A percentile compares a stretch with the other conserved stretches of the same genome.
Conservation (phyloP, 2,329 filamentous ascomycete genomes). For the Zymoseptoria pseudotritici region DNA sequence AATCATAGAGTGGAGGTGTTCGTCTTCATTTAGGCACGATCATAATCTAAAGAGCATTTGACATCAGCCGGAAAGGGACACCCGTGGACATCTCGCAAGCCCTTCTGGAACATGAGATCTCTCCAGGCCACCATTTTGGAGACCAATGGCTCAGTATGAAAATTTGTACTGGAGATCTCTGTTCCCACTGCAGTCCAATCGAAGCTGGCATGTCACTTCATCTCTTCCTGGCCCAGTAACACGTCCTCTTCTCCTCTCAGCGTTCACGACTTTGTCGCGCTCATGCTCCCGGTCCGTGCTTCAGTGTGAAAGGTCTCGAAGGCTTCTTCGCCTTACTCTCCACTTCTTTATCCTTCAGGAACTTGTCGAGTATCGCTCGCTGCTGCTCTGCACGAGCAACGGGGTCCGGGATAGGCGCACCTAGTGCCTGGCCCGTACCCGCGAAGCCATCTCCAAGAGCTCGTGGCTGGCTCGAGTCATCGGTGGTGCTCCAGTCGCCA, state of each 20-base stretch:
- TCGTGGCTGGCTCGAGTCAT: neutral
- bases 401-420: too few relatives aligned
- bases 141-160: neutral
- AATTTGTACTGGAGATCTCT: neutral
- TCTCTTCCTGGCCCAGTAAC: too few relatives aligned
- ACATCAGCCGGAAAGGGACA: neutral
- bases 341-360: too few relatives aligned
- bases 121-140: too few relatives aligned
- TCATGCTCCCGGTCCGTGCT: neutral
- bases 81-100: neutral
- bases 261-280: too few relatives aligned
- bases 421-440: too few relatives aligned
- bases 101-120: neutral
- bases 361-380: too few relatives aligned
- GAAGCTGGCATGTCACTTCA: too few relatives aligned
- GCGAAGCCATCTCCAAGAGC: too few relatives aligned
- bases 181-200: neutral
- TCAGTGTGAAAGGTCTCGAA: too few relatives aligned
- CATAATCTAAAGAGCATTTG: neutral
- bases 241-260: neutral
- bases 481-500: neutral
- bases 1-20: neutral
- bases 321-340: too few relatives aligned
- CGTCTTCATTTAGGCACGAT: neutral
- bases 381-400: too few relatives aligned